Percentiles rank a stretch among this genome's conserved stretches.
Conservation (phyloP, 2,329 filamentous ascomycete genomes). For the Calonectria naviculata region DNA sequence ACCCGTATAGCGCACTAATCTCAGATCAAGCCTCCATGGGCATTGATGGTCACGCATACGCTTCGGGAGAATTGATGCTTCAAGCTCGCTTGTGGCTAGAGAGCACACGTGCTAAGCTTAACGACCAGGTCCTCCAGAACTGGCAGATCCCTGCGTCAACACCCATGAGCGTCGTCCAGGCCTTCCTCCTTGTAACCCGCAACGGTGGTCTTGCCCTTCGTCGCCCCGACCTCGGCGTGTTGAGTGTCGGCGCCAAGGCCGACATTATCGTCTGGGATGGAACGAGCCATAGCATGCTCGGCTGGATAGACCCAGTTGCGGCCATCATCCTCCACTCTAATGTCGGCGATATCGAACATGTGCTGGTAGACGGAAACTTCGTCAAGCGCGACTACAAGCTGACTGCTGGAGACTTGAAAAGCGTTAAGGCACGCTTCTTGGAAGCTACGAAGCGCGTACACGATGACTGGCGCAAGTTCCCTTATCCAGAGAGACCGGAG, state of each 20-base stretch:
- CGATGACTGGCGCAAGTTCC: neutral
- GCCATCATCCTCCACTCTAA: conserved; percentile 66
- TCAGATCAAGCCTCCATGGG: conserved; percentile 65
- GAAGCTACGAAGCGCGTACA: neutral
- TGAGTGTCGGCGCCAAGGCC: conserved; percentile 62
- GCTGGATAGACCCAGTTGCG: conserved; percentile 66
- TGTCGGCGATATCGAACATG: conserved; percentile 62
- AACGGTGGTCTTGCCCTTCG: conserved; percentile 63
- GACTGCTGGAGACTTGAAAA: neutral
- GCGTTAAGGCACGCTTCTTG: neutral
- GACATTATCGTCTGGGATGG: conserved; percentile 65
- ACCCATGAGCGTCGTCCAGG: conserved; percentile 65
- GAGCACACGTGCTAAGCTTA: conserved; percentile 51
- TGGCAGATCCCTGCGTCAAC: conserved; percentile 56
- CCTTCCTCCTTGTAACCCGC: conserved; percentile 65
- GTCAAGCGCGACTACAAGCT: conserved; percentile 45
- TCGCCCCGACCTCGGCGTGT: conserved; percentile 60
- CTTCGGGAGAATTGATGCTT: conserved; percentile 59
- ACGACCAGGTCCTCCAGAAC: conserved; percentile 48
- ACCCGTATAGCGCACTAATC: conserved; percentile 55
- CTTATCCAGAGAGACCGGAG: conserved; percentile 46
- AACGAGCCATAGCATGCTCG: conserved; percentile 59
- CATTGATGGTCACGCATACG: conserved; percentile 65
- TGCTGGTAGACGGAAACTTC: conserved; percentile 61
- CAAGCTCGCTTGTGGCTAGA: conserved; percentile 68